Base-by-base conservation (phyloP, 2,329 filamentous ascomycete species). In the Trichothecium sympodiale region DNA sequence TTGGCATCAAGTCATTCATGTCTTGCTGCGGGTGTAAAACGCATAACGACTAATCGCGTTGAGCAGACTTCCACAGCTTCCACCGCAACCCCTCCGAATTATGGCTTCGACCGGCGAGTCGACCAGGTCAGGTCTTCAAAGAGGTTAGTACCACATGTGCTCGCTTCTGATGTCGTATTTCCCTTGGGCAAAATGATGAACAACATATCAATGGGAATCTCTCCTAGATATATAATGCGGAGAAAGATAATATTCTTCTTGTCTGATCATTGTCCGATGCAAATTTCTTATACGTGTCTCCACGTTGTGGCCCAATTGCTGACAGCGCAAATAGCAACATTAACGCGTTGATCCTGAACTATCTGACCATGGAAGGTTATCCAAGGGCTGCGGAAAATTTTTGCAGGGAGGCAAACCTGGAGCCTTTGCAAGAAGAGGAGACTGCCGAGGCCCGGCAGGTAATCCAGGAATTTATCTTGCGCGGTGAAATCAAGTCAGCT, bases 141-240 rank as follows among this genome's bases (percentile, higher is more conserved):
- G 63, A 85, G 79, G 91, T 94, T 79, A 64, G 80, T 72, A 38
- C 14, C 18, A 17, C 15, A 28, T 16, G 12, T 8, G 33, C 38
- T 25, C 16, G 5, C 17, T 37, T 16, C 33, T 40, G 18, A 25
- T n/a, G n/a, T n/a, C n/a, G n/a, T n/a, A n/a, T n/a, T n/a, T n/a
- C 10, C 25, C 34, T 17, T 14, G 16, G n/a, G 44, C 46, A 45
- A 65, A 50, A 67, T 77, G 69, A 94, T 94, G 88, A 93, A 84
- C 68, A 71, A 64, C 65, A 71, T 79, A 80, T 84, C 80, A 93
- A 94, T 98, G 91, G 91, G 91, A 98, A 98, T 98, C 91, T 98
- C 93, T 98, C 91, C 83, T 85, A 96, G 84, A 73, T 25, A 76
- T 67, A 64, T 59, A 62, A 73, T 98, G 91, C 84, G 81, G 91